A percentile compares a stretch with the other conserved stretches of the same genome.
phyloP scores from a whole-genome alignment of 345 rosid genomes.

The Heritiera fomes region DNA sequence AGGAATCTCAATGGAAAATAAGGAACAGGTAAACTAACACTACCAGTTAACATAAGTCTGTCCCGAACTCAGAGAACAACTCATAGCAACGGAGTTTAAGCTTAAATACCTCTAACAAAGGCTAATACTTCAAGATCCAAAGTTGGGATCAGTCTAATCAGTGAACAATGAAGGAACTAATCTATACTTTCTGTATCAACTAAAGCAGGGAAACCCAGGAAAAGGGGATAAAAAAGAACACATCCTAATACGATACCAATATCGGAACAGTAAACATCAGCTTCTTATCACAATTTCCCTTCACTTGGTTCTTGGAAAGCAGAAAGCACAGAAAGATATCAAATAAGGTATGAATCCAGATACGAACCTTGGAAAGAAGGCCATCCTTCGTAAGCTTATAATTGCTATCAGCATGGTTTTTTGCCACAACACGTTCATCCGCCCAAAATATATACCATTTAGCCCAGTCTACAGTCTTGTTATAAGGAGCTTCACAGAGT shows the following conservation, averaged over 20 bases:
- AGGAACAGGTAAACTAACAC: not conserved
- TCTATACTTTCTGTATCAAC: not conserved
- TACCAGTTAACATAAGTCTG: not conserved
- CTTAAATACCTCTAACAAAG: not conserved
- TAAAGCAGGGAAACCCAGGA: not conserved
- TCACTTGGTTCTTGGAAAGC: not conserved
- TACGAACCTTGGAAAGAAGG: conserved; percentile 70
- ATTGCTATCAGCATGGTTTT: conserved; percentile 79
- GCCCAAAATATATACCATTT: conserved; percentile 90
- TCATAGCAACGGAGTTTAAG: not conserved
- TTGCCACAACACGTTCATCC: conserved; percentile 80
- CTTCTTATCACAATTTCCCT: conserved; percentile 5
- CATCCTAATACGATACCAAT: not conserved
- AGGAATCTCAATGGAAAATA: not conserved
- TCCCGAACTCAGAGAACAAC: not conserved
- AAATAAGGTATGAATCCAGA: not conserved
- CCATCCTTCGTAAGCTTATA: conserved; percentile 81
- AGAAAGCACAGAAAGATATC: not conserved
- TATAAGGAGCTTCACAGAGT: conserved; percentile 78
- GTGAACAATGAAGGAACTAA: not conserved
- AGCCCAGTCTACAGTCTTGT: conserved; percentile 88
- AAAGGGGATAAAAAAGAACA: not conserved
- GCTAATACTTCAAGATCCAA: not conserved
- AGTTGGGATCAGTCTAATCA: not conserved
- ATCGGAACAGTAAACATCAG: conserved; percentile 1